phyloP scores from a whole-genome alignment of 2,329 filamentous ascomycete species.

The Diaporthe eres region DNA sequence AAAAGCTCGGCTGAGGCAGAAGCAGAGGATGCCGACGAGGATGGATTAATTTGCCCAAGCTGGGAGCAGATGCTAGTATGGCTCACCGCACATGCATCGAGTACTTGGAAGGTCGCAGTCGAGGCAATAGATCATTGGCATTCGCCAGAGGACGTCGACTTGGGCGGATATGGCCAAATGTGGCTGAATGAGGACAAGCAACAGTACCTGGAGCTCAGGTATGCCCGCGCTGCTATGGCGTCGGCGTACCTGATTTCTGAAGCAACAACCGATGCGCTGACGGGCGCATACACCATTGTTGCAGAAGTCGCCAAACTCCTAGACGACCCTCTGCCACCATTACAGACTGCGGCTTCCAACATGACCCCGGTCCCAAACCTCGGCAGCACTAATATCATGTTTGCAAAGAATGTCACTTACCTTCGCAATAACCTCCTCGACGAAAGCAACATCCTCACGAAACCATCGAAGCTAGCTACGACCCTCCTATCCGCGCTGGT shows the following conservation, averaged over 20 bases:
- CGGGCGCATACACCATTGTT: constrained; percentile 72
- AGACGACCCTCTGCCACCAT: constrained; percentile 68
- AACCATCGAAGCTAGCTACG: constrained; percentile 68
- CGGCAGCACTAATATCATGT: constrained; percentile 53
- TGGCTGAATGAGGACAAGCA: constrained; percentile 74
- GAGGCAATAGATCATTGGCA: constrained; percentile 79
- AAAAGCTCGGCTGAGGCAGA: constrained; percentile 43
- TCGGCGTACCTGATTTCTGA: constrained; percentile 77
- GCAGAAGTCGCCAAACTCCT: constrained; percentile 72
- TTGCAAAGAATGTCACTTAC: constrained; percentile 57
- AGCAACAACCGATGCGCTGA: constrained; percentile 69
- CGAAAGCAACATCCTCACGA: constrained; percentile 75
- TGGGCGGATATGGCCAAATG: constrained; percentile 70
- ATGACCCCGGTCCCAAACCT: constrained; percentile 58
- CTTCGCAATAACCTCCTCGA: constrained; percentile 69
- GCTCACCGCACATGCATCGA: constrained; percentile 72
- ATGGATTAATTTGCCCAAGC: constrained; percentile 63
- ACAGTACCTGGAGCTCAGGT: constrained; percentile 72
- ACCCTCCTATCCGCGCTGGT: constrained; percentile 74
- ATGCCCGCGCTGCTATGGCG: constrained; percentile 77
- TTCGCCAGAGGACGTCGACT: constrained; percentile 78
- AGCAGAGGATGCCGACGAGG: constrained; percentile 44
- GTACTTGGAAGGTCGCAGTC: constrained; percentile 74
- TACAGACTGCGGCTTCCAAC: constrained; percentile 62
- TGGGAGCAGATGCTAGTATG: constrained; percentile 80